A percentile compares a stretch with the other conserved stretches of the same genome.
These are phyloP conservation scores for Mortierella claussenii DNA, from an alignment of 192 early-diverging fungal species.

Conservation along the genomic window DNA sequence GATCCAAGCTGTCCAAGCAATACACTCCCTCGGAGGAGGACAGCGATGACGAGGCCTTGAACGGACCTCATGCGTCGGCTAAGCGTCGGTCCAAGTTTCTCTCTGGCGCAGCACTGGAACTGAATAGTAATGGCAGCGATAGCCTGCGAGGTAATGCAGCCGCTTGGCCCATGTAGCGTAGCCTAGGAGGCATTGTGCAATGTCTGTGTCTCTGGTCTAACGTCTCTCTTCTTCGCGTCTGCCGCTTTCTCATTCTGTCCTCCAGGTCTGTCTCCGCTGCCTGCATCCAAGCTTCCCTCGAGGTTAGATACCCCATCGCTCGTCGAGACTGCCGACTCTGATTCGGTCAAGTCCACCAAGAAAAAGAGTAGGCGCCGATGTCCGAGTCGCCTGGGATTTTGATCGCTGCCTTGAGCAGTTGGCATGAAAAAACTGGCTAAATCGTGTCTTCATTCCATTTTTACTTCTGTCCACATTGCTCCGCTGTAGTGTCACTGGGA, in stretches of 20 bases:
- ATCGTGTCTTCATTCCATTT: background rate
- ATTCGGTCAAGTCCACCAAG: slow-evolving; percentile 21
- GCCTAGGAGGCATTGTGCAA: no score
- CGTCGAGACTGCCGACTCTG: slow-evolving; percentile 16
- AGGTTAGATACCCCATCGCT: slow-evolving; percentile 5
- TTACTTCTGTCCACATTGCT: background rate
- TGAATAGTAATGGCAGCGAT: slow-evolving; percentile 15
- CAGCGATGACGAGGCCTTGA: slow-evolving; percentile 8
- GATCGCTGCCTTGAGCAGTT: no score
- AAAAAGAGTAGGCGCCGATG: slow-evolving; percentile 46
- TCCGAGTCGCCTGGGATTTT: no score
- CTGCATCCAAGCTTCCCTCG: background rate
- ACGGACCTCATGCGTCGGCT: background rate
- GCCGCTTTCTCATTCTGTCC: no score
- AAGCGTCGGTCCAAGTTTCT: slow-evolving; percentile 26
- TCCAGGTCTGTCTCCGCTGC: slow-evolving; percentile 19
- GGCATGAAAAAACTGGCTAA: no score
- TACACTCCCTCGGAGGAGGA: slow-evolving; percentile 49
- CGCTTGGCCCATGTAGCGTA: no score
- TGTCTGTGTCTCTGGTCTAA: no score
- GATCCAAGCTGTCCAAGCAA: slow-evolving; percentile 48
- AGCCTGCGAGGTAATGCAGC: slow-evolving; percentile 15
- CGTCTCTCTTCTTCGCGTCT: no score
- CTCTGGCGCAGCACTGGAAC: slow-evolving; percentile 27
- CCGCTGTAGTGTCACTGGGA: slow-evolving; percentile 28